These are phyloP conservation scores for Boletus vinaceobasis DNA, from an alignment of 768 basidiomycete species.

Conservation along the genomic window DNA sequence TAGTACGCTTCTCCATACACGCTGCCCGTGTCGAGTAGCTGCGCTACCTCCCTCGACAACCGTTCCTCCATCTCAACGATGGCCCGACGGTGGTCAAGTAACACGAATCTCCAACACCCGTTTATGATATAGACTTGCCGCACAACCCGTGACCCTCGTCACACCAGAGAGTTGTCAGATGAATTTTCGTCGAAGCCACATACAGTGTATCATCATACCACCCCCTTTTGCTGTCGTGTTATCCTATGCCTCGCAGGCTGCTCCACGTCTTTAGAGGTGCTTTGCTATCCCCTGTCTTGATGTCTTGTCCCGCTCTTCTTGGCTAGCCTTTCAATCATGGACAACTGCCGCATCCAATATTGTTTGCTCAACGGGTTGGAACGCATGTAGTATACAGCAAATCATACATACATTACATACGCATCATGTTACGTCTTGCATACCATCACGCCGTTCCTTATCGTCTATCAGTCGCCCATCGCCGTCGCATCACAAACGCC, in stretches of 20 bases:
- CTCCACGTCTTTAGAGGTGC: neutral
- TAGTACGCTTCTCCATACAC: constrained; percentile 26
- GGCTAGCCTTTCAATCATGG: constrained; percentile 20
- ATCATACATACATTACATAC: constrained; percentile 28
- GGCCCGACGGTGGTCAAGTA: constrained; percentile 36
- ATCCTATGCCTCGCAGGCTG: constrained; percentile 9
- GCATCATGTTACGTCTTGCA: constrained; percentile 21
- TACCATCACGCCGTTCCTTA: constrained; percentile 6
- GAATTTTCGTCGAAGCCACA: constrained; percentile 7
- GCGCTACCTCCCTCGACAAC: constrained; percentile 31
- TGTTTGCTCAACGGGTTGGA: constrained; percentile 28
- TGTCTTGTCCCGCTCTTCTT: constrained; percentile 30
- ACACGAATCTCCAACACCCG: constrained; percentile 31
- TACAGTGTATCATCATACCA: constrained; percentile 14
- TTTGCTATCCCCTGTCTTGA: constrained; percentile 18
- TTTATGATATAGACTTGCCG: constrained; percentile 33
- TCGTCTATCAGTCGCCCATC: constrained; percentile 7
- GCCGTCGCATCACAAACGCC: constrained; percentile 1
- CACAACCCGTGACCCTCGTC: neutral
- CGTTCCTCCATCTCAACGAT: constrained; percentile 34
- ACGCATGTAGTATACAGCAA: constrained; percentile 32
- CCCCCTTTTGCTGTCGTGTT: neutral
- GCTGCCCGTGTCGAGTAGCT: constrained; percentile 25
- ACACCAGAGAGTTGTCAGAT: constrained; percentile 5
- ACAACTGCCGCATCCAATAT: constrained; percentile 25